Evolutionary conservation across 495 filamentous ascomycete species (phyloP).

Genomic region (Pyrenopolyporus hunteri): DNA sequence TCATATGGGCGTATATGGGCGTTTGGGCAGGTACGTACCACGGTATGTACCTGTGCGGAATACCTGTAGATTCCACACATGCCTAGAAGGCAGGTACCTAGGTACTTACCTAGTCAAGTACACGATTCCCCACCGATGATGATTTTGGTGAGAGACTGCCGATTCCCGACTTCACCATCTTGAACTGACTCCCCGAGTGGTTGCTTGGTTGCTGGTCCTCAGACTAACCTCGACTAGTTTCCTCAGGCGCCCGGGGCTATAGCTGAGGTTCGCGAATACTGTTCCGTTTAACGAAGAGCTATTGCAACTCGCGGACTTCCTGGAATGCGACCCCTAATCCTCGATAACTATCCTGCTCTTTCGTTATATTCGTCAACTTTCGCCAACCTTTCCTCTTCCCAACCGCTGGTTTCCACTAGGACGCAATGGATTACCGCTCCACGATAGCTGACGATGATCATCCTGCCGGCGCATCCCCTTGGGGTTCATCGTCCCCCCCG

Average conservation of each 20-base stretch:
- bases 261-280: neutral
- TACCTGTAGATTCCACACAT: no score
- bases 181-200: neutral
- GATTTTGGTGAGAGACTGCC: constrained; percentile 25
- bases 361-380: neutral
- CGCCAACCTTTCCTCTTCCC: constrained; percentile 1
- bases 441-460: constrained; percentile 76
- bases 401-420: neutral
- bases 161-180: constrained; percentile 6
- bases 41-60: no score
- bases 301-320: neutral
- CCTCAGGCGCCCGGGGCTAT: neutral
- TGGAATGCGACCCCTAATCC: constrained; percentile 26
- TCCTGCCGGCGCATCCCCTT: constrained; percentile 73
- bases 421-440: constrained; percentile 81
- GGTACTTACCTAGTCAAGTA: neutral
- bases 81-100: no score
- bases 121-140: constrained; percentile 33
- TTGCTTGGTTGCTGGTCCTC: constrained; percentile 3
- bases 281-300: neutral
- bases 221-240: neutral
- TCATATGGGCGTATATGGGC: no score
- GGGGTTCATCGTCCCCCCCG: constrained; percentile 69
- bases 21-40: no score
- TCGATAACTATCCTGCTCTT: constrained; percentile 2